These are phyloP conservation scores for Oryza longistaminata DNA, from an alignment of 176 grass and related monocot genomes.

Conservation along the genomic window DNA sequence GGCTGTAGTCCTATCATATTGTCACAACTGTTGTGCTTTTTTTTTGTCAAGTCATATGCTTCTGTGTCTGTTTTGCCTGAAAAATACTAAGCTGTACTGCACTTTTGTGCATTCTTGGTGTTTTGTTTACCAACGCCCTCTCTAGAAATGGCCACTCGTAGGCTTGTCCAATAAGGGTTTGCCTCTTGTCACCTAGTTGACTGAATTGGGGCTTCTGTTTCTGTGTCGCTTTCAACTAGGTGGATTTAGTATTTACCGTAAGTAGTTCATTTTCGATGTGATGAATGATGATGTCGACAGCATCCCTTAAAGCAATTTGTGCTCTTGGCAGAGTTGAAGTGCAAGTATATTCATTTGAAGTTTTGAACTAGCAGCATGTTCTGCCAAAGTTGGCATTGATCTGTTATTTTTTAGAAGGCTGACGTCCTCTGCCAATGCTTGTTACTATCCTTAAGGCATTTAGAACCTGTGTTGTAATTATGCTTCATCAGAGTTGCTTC, in stretches of 20 bases:
- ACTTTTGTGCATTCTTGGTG: background rate
- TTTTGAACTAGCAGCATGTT: constrained; percentile 4
- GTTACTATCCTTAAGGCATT: background rate
- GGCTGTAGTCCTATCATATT: constrained; percentile 8
- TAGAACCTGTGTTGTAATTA: background rate
- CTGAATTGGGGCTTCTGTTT: constrained; percentile 25
- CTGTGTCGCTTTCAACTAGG: constrained; percentile 40
- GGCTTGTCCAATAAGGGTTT: constrained; percentile 15
- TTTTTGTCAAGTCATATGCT: constrained; percentile 23
- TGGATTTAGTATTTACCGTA: constrained; percentile 21
- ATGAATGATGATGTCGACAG: constrained; percentile 3
- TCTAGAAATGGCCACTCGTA: constrained; percentile 44
- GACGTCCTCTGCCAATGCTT: background rate
- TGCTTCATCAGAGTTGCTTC: background rate
- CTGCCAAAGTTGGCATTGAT: background rate
- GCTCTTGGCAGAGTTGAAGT: background rate
- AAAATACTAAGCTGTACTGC: background rate
- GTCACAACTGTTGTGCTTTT: constrained; percentile 30
- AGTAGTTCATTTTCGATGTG: constrained; percentile 19
- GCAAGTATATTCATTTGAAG: background rate
- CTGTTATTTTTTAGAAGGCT: background rate
- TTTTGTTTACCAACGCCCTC: constrained; percentile 32
- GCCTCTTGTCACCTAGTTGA: constrained; percentile 16
- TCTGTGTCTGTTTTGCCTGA: background rate
- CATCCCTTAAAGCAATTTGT: constrained; percentile 17